Evolutionary conservation across 495 filamentous ascomycete genomes (phyloP).

Genomic region (Neurospora sp.): DNA sequence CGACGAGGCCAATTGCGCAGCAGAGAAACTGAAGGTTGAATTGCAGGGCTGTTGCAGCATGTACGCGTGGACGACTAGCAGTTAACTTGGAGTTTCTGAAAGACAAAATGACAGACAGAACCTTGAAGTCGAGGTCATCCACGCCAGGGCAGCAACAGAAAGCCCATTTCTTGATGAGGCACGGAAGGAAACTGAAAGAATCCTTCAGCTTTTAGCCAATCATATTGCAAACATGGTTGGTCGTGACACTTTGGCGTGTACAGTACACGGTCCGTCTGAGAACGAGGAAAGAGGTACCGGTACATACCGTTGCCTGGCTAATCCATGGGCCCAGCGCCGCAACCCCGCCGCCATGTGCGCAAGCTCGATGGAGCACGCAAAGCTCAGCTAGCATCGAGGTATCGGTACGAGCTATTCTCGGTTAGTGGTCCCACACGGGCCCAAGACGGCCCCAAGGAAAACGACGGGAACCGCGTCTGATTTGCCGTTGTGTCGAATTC

Average conservation of each 20-base stretch:
- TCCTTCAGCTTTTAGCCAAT: not conserved
- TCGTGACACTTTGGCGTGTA: not conserved
- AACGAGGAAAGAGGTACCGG: slow-evolving; percentile 5
- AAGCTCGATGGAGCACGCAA: slow-evolving; percentile 3
- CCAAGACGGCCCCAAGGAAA: not conserved
- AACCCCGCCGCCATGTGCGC: slow-evolving; percentile 16
- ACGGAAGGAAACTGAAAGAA: not conserved
- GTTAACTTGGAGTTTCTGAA: not conserved
- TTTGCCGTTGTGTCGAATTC: slow-evolving; percentile 11
- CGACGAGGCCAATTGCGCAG: slow-evolving; percentile 3
- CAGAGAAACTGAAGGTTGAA: not conserved
- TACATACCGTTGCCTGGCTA: slow-evolving; percentile 11
- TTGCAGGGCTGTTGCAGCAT: slow-evolving; percentile 6
- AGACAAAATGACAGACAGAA: slow-evolving; percentile 5
- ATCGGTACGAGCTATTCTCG: slow-evolving; percentile 13
- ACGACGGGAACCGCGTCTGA: slow-evolving; percentile 6
- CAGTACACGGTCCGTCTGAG: not conserved
- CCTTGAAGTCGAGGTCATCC: not conserved
- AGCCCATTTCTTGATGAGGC: not conserved
- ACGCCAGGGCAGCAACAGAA: not conserved
- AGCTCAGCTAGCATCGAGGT: slow-evolving; percentile 5
- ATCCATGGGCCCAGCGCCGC: slow-evolving; percentile 12
- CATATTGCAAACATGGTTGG: not conserved
- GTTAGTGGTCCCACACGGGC: slow-evolving; percentile 24
- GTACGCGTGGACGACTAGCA: not conserved